Evolutionary conservation across 352 stramenopile species (phyloP), one percentile per base, ranked within the genome.

Genomic region (Phytophthora foliorum): DNA sequence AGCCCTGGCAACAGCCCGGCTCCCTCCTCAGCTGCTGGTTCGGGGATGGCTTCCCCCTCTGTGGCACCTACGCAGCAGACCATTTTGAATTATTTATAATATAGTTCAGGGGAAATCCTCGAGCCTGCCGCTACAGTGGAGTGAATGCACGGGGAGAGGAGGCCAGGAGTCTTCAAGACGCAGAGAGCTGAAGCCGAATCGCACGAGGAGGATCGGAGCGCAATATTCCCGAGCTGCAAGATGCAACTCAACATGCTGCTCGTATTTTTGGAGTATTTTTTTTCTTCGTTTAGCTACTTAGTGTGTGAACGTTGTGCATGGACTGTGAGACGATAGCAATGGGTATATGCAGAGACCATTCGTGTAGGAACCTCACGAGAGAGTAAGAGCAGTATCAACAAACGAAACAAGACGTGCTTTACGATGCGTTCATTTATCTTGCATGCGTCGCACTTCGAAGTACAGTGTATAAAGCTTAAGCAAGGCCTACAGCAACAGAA

Each of bases 11-110:
- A 67, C 57, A 77, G 63, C 36, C 66, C 72, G 3, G 63, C 50
- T 21, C 59, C 59, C 2, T 72, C 58, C 44, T 69, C 62, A 24
- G 44, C 54, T 50, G 53, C 49, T 6, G 68, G 46, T 16, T 67
- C 58, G 16, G 44, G 52, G 19, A 67, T 60, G 50, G 52, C 36
- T 53, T 73, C 61, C 42, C 54, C 68, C 11, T 58, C 57, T 21
- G 51, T 74, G 19, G 57, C 59, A 16, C 49, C 59, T 46, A 58
- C 61, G 31, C 63, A 77, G 41, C 65, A 80, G 21, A 39, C 78
- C 55, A 63, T 86, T 68, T 78, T 90, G 80, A 88, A 80, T 76
- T 89, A 88, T 76, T 88, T 90, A 86, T 90, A 70, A 85, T 55
- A 60, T 61, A 53, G 56, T 75, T 77, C 42, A 66, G 14, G 52